phyloP scores from a whole-genome alignment of 257 asterid species.

The Plantago elongata region DNA sequence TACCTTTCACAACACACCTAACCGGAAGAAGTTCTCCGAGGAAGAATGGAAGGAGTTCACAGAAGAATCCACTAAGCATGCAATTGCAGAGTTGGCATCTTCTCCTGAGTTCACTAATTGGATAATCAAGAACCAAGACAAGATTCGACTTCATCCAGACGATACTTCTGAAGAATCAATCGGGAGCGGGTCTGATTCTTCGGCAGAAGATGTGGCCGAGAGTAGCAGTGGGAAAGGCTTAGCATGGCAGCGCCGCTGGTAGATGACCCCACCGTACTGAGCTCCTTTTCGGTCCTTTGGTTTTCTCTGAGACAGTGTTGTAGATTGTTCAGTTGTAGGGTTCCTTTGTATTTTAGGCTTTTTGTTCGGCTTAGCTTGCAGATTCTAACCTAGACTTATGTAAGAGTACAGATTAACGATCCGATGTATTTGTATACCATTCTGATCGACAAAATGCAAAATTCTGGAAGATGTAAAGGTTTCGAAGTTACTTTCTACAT shows the following conservation, averaged over 20 bases:
- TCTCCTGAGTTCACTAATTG: constrained; percentile 79
- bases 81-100: constrained; percentile 58
- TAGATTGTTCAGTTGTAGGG: not conserved
- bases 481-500: too few relatives aligned
- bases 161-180: constrained; percentile 55
- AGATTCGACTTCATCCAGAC: constrained; percentile 51
- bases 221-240: constrained; percentile 49
- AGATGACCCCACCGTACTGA: constrained; percentile 6
- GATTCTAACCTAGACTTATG: too few relatives aligned
- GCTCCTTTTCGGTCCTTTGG: not conserved
- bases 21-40: constrained; percentile 49
- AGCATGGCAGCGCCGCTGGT: constrained; percentile 29
- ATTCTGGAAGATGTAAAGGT: too few relatives aligned
- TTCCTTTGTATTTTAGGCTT: not conserved
- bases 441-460: too few relatives aligned
- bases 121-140: constrained; percentile 51
- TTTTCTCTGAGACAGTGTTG: not conserved
- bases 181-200: constrained; percentile 65
- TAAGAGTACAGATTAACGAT: too few relatives aligned
- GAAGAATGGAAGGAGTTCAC: constrained; percentile 81
- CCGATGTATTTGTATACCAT: too few relatives aligned
- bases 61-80: constrained; percentile 59
- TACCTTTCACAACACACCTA: constrained; percentile 61
- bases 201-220: constrained; percentile 48
- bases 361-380: not conserved